Base-by-base conservation (phyloP, 192 early-diverging fungal genomes). In the Gaertneriomyces sp. region DNA sequence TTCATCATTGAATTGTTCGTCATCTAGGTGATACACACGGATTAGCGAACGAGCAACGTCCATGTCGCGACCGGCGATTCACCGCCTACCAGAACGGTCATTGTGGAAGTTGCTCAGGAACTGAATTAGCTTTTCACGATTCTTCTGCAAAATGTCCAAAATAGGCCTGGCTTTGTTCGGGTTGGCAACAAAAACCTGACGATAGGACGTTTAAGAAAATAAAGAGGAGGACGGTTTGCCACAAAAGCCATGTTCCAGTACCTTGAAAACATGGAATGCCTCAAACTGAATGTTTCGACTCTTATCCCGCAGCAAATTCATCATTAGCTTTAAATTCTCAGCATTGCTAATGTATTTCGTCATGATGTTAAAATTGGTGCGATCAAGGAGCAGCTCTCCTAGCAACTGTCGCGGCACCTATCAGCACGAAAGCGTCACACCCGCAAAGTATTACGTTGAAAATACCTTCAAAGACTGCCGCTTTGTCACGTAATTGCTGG, bases 211-310 rank as follows among this genome's bases (percentile, higher is more conserved):
- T 66, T 44, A 20, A 25, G 52, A 19, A 14, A 20, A 58, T 9
- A 56, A 12, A 46, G 25, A 33, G 11, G 20, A 75, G 17, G 58
- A 17, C 54, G 20, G 38, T 19, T 12, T 17, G 11, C 12, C 58
- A 17, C 5, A 20, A 3, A 51, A 17, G 20, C 20, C 49, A n/a
- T 20, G 11, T 25, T 61, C n/a, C 19, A 16, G 7, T 64, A 93
- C 91, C 86, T 99, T 99, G 82, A 98, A 99, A 39, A 98, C 94
- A 79, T 99, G 97, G 84, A 99, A 99, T 0, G 97, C 97, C 76
- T 99, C 97, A 78, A 96, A 98, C 79, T 98, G 97, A 66, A 99
- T 99, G 72, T 97, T 99, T 70, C 92, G 87, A 74, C 93, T 96
- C 71, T 85, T 90, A 76, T 98, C 94, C 58, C 92, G 85, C 54